Evolutionary conservation across 495 filamentous ascomycete genomes (phyloP).

Genomic region (Viridothelium virens): DNA sequence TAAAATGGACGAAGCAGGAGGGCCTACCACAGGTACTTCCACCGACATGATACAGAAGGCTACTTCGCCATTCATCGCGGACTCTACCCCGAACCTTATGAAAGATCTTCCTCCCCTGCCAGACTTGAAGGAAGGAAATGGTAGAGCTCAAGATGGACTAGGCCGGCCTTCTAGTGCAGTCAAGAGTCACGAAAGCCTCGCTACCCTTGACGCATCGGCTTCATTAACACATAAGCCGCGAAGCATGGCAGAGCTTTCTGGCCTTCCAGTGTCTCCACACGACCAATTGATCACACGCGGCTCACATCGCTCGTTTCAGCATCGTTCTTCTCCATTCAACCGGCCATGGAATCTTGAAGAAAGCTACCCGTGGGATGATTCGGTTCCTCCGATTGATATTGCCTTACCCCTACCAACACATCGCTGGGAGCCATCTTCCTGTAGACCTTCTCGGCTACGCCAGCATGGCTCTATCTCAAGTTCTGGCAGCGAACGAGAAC

Average conservation of each 20-base stretch:
- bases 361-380: constrained; percentile 36
- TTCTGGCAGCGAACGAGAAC: constrained; percentile 19
- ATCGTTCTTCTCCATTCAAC: constrained; percentile 18
- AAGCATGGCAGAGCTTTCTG: constrained; percentile 3
- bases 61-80: neutral
- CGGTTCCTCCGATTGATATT: constrained; percentile 28
- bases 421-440: constrained; percentile 15
- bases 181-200: neutral
- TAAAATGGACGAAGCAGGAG: neutral
- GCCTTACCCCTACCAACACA: constrained; percentile 26
- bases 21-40: neutral
- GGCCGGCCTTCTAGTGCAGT: neutral
- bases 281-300: neutral
- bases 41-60: neutral
- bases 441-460: constrained; percentile 5
- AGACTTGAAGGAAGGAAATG: constrained; percentile 11
- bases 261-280: neutral
- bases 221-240: neutral
- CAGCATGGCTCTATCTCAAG: constrained; percentile 9
- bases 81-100: constrained; percentile 1
- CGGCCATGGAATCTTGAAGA: constrained; percentile 36
- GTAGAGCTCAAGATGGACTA: neutral
- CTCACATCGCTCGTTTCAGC: neutral
- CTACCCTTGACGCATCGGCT: neutral
- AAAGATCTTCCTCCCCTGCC: constrained; percentile 27